phyloP scores from a whole-genome alignment of 176 grass and related monocot species.

The Oryza longistaminata region DNA sequence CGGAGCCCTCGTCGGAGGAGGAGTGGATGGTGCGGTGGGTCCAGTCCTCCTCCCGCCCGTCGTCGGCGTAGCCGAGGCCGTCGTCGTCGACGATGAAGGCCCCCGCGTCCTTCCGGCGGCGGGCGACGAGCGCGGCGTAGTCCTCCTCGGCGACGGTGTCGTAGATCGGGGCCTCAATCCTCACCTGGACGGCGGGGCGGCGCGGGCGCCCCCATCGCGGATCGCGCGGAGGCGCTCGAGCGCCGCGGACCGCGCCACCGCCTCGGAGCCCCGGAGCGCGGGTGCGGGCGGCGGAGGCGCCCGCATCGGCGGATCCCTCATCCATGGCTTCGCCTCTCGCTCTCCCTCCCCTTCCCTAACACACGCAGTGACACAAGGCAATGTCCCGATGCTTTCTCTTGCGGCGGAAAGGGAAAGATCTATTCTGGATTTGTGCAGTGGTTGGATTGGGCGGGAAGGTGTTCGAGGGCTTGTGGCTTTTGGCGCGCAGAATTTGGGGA shows the following conservation, averaged over 20 bases:
- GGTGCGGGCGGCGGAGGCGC: slow-evolving; percentile 58
- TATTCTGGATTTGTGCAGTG: background rate
- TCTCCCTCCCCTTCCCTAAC: background rate
- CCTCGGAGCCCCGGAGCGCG: slow-evolving; percentile 55
- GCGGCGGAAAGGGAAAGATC: background rate
- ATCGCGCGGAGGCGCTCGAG: slow-evolving; percentile 72
- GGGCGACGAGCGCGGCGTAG: slow-evolving; percentile 77
- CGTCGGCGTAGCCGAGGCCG: slow-evolving; percentile 83
- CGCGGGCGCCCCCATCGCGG: slow-evolving; percentile 31
- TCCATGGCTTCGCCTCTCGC: slow-evolving; percentile 44
- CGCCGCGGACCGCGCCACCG: slow-evolving; percentile 50
- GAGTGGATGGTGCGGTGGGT: slow-evolving; percentile 52
- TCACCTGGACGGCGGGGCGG: slow-evolving; percentile 51
- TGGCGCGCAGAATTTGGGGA: too few relatives aligned
- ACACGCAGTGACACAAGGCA: background rate
- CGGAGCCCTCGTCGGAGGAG: slow-evolving; percentile 71
- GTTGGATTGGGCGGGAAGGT: slow-evolving; percentile 50
- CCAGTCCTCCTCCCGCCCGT: slow-evolving; percentile 97
- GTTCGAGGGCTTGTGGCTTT: slow-evolving; percentile 30
- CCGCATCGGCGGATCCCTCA: slow-evolving; percentile 32
- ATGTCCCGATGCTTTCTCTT: background rate
- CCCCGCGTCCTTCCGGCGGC: slow-evolving; percentile 59
- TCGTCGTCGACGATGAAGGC: slow-evolving; percentile 90
- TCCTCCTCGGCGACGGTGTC: slow-evolving; percentile 86
- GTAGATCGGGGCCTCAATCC: slow-evolving; percentile 89